These are phyloP conservation scores for Cenchrus americanus DNA, from an alignment of 176 grass and related monocot species.

Conservation along the genomic window DNA sequence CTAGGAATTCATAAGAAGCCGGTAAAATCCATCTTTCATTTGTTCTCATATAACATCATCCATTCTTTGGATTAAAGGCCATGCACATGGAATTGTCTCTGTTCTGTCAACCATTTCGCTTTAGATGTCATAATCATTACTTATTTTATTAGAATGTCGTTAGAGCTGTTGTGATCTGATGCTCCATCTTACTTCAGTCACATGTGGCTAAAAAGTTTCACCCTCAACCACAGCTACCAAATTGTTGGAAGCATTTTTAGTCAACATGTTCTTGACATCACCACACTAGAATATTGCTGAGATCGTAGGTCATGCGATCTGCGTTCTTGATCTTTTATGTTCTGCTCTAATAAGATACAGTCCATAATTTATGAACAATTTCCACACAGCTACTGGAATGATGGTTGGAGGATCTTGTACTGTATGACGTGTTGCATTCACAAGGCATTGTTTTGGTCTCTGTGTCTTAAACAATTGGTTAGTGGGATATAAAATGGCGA, in stretches of 20 bases:
- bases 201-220: constrained; percentile 37
- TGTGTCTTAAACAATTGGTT: constrained; percentile 21
- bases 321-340: constrained; percentile 50
- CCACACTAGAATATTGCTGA: constrained; percentile 33
- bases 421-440: constrained; percentile 7
- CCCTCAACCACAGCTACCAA: neutral
- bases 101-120: constrained; percentile 33
- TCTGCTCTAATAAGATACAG: constrained; percentile 36
- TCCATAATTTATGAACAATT: constrained; percentile 50
- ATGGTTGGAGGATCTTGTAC: constrained; percentile 43
- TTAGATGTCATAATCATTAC: neutral
- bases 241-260: constrained; percentile 21
- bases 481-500: constrained; percentile 20
- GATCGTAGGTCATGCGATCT: constrained; percentile 32
- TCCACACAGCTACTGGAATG: constrained; percentile 42
- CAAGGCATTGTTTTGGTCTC: constrained; percentile 6
- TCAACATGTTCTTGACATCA: constrained; percentile 24
- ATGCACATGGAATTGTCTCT: constrained; percentile 4
- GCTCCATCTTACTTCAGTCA: constrained; percentile 24
- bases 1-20: constrained; percentile 97
- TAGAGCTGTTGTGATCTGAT: constrained; percentile 52
- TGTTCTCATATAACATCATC: neutral
- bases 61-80: neutral
- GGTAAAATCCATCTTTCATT: constrained; percentile 38
- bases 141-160: constrained; percentile 46